Base-by-base conservation (phyloP, 768 basidiomycete species). In the Pulveroboletus frians region DNA sequence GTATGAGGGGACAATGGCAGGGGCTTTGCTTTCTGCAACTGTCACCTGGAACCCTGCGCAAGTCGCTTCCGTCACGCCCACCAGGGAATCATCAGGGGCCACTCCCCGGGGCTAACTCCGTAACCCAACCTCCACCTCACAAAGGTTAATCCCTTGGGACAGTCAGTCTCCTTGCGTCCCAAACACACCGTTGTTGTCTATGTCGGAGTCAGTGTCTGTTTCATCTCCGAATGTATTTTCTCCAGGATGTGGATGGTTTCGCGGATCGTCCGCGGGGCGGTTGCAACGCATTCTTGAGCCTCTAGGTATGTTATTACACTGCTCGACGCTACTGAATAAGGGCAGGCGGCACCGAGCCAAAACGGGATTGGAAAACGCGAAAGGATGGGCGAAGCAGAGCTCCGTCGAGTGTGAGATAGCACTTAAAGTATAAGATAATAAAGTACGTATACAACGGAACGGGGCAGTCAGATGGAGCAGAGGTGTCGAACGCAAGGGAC, bases 371-470 rank as follows among this genome's bases (percentile, higher is more conserved):
- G 30, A 57, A 42, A n/a, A 40, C 31, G 43, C 43, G 38, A 44
- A 20, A 43, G 29, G 46, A 50, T 35, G n/a, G 5, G 36, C 39
- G 42, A 54, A 51, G 36, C 42, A 40, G 42, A 45, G 30, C 11
- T 26, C 23, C 44, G 35, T 49, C 50, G 32, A 43, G 60, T 63
- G 55, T 55, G 52, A 48, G 54, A 60, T 69, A 61, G 54, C 50
- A 38, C 62, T 66, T 64, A 67, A 61, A 39, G 36, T 55, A 69
- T 69, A 67, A 69, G 30, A 57, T 68, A 65, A 57, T 56, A 60
- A 41, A 52, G 51, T 67, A 58, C 26, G 56, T 63, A 61, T 64
- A 53, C 55, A 66, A 59, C 53, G 39, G 8, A 11, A 39, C 38
- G 39, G 41, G 38, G 39, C 21, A 31, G 26, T 44, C 55, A 51